Percentiles rank a stretch among this genome's conserved stretches.
Evolutionary conservation across 495 filamentous ascomycete genomes (phyloP).

Genomic region (Hypoxylon trugodes): DNA sequence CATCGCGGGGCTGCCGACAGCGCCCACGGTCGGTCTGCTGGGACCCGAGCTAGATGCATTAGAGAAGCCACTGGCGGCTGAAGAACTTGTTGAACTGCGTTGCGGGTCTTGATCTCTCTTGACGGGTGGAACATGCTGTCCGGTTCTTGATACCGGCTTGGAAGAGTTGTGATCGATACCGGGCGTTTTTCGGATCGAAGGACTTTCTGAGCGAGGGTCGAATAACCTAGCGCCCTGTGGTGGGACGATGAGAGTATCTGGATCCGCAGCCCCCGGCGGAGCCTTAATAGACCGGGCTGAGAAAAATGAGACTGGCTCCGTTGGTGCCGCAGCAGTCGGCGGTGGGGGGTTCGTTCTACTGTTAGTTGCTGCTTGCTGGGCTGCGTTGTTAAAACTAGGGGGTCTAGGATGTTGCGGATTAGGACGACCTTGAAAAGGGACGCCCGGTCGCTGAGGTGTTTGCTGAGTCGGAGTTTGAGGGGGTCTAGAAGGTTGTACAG

Average conservation of each 20-base stretch:
- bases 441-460: slow-evolving; percentile 37
- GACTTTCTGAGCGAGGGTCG: slow-evolving; percentile 83
- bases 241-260: slow-evolving; percentile 45
- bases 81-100: slow-evolving; percentile 7
- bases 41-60: slow-evolving; percentile 41
- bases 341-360: slow-evolving; percentile 38
- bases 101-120: slow-evolving; percentile 33
- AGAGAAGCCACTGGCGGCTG: slow-evolving; percentile 14
- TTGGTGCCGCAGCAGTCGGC: slow-evolving; percentile 18
- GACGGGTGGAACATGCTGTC: slow-evolving; percentile 52
- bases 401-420: slow-evolving; percentile 38
- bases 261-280: slow-evolving; percentile 45
- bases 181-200: slow-evolving; percentile 86
- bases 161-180: slow-evolving; percentile 85
- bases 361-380: slow-evolving; percentile 38
- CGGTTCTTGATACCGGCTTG: slow-evolving; percentile 65
- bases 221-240: slow-evolving; percentile 66
- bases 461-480: slow-evolving; percentile 52
- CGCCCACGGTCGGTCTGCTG: slow-evolving; percentile 40
- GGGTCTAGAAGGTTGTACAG: slow-evolving; percentile 39
- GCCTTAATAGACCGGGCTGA: slow-evolving; percentile 72
- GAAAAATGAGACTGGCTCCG: slow-evolving; percentile 70
- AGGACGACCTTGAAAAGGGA: slow-evolving; percentile 43
- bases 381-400: slow-evolving; percentile 47
- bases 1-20: slow-evolving; percentile 73